These are phyloP conservation scores for Diaporthe citri DNA, from an alignment of 2,329 filamentous ascomycete genomes.

Conservation along the genomic window DNA sequence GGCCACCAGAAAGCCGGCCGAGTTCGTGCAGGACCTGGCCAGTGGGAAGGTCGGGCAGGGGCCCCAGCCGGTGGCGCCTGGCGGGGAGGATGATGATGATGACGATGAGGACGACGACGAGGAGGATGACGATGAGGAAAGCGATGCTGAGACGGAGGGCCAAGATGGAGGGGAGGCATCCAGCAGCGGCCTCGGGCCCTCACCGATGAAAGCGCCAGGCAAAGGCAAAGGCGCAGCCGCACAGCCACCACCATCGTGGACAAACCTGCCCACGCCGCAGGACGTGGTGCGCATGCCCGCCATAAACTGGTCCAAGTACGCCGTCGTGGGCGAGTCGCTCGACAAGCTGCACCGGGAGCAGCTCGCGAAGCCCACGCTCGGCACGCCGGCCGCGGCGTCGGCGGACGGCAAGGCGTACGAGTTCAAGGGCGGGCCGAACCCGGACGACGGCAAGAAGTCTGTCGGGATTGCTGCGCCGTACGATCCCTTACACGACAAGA, in stretches of 20 bases:
- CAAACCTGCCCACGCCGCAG: slow-evolving; percentile 80
- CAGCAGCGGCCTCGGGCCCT: slow-evolving; percentile 34
- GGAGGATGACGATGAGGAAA: slow-evolving; percentile 48
- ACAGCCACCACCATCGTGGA: slow-evolving; percentile 60
- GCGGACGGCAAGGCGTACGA: slow-evolving; percentile 60
- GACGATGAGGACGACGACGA: slow-evolving; percentile 48
- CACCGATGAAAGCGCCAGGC: slow-evolving; percentile 36
- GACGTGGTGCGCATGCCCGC: slow-evolving; percentile 87
- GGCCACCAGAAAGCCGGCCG: slow-evolving; percentile 77
- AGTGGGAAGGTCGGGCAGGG: slow-evolving; percentile 66
- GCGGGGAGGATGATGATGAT: slow-evolving; percentile 50
- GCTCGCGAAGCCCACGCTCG: slow-evolving; percentile 71
- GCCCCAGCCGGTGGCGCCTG: slow-evolving; percentile 47
- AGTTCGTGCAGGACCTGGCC: slow-evolving; percentile 77
- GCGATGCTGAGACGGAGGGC: slow-evolving; percentile 44
- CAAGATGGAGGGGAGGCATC: slow-evolving; percentile 23
- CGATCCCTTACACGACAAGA: slow-evolving; percentile 64
- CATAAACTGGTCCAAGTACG: slow-evolving; percentile 96
- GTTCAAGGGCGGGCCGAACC: slow-evolving; percentile 56
- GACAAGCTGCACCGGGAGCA: slow-evolving; percentile 90
- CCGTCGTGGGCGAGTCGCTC: slow-evolving; percentile 85
- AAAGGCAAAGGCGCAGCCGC: slow-evolving; percentile 40
- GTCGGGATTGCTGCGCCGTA: slow-evolving; percentile 70
- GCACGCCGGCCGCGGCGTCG: slow-evolving; percentile 59
- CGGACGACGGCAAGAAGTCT: slow-evolving; percentile 58